Base-by-base conservation (phyloP, 108 stramenopile species). In the Thalassiosira profunda region DNA sequence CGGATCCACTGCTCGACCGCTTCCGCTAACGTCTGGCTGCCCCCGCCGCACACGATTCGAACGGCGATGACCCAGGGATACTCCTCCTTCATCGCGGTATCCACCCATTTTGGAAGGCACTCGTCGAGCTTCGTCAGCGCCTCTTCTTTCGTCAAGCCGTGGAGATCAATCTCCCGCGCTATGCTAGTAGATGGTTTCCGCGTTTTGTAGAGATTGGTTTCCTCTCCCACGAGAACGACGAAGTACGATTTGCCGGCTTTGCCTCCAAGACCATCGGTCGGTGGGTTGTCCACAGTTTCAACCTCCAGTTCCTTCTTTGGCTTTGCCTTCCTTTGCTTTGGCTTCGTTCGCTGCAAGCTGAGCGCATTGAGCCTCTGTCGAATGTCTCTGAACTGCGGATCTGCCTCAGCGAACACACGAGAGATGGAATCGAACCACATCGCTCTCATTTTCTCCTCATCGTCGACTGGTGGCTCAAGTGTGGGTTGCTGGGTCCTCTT, bases 21-120 rank as follows among this genome's bases (percentile, higher is more conserved):
- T 33, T 68, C 67, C 7, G 67, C 57, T 18, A 68, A 46, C 7
- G 58, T 68, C 38, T 58, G 56, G 37, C 21, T 48, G 18, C 67
- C 67, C 5, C 67, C 55, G 2, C 67, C 67, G 26, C 67, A 69
- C 6, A 69, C 26, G 28, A 69, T 69, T 1, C 17, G 26, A 7
- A 20, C 56, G 2, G 67, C 46, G 1, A 68, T 35, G 26, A 68
- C 67, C 54, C 42, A 68, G 2, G 55, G 67, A 15, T 68, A 58
- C 7, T 68, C 35, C 12, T 57, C 56, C 18, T 68, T 43, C 56
- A 47, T 68, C 1, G 67, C 67, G 12, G 33, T 46, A 28, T 58
- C 56, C 45, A 69, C 25, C 55, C 43, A 58, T 11, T 14, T 41
- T 29, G 18, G 30, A 7, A 43, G 35, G 18, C 20, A 21, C 12